Conservation (phyloP, 2,329 filamentous ascomycete species). For the Trichothecium roseum region DNA sequence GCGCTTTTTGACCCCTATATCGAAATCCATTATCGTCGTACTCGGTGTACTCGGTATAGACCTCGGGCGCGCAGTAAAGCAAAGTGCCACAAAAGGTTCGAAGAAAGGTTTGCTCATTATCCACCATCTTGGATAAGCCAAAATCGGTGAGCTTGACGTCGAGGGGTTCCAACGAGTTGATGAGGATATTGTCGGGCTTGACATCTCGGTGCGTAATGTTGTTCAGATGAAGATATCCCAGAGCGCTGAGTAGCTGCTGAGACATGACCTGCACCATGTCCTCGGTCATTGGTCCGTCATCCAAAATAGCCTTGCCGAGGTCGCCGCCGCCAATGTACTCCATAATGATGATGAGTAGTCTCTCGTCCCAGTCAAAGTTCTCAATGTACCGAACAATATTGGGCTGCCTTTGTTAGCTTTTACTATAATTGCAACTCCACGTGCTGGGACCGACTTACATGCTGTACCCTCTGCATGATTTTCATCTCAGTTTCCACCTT, state of each 20-base stretch:
- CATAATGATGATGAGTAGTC: conserved; percentile 96
- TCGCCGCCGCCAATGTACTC: conserved; percentile 80
- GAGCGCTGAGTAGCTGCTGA: conserved; percentile 65
- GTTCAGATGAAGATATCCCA: conserved; percentile 76
- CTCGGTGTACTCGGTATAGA: conserved; percentile 66
- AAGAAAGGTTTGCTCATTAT: conserved; percentile 81
- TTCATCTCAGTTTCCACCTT: conserved; percentile 96
- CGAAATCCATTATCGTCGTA: conserved; percentile 62
- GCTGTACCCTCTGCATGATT: conserved; percentile 79
- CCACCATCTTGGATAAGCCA: conserved; percentile 88
- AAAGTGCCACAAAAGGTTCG: conserved; percentile 95
- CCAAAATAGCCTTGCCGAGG: conserved; percentile 60
- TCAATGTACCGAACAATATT: conserved; percentile 92
- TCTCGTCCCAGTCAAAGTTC: conserved; percentile 68
- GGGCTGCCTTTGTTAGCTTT: conserved; percentile 34
- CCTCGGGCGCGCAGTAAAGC: conserved; percentile 91
- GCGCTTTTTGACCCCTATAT: conserved; percentile 51
- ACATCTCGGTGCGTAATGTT: conserved; percentile 97
- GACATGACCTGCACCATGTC: conserved; percentile 60
- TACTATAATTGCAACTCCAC: conserved; percentile 2
- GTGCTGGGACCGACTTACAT: conserved; percentile 45
- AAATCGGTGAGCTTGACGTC: conserved; percentile 92
- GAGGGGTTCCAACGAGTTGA: conserved; percentile 62
- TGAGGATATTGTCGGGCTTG: conserved; percentile 95
- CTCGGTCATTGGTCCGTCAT: conserved; percentile 55